Evolutionary conservation across 371 early-diverging fungal genomes (phyloP), one percentile per base, ranked within the genome.

Genomic region (Fennellomyces sp.): DNA sequence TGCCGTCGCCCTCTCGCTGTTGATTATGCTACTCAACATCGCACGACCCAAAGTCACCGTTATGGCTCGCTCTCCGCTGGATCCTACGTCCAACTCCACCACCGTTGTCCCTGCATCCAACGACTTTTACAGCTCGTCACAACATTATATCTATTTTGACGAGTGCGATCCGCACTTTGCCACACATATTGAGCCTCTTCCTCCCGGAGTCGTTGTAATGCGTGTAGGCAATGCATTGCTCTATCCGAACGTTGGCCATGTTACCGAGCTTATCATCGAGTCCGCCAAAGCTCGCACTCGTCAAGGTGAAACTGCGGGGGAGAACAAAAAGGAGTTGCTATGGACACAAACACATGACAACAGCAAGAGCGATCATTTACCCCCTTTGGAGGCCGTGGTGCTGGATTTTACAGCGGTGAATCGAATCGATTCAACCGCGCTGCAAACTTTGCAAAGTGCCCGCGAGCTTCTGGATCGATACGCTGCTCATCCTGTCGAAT

Each of bases 401-500:
- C 75, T 94, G 29, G 92, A 92, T 64, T 84, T 91, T 59, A 68
- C 86, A 0, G 82, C 85, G 1, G 91, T 92, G 27, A 86, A 82
- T 42, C 66, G 75, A 29, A 76, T 92, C 33, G 94, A 94, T 61
- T 73, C 87, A 10, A 87, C 92, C 2, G 93, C 89, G 36, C 55
- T 89, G 28, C 91, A 92, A 69, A 78, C 82, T 25, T 79, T 91
- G 8, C 58, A 68, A 13, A 76, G 69, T 36, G 61, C 70, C 8
- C 77, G 80, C 5, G 73, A 75, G 1, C 68, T 71, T 41, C 70
- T 80, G 1, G 72, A 75, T 5, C 70, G 73, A 2, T 63, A 66
- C 31, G 60, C 70, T 11, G 66, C 61, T 1, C 66, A 63, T 25
- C n/a, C 57, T 13, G 63, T 65, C 6, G 66, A 66, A 21, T 70